Conservation (phyloP, 148 eudicot species). For the Rhododendron simsii region DNA sequence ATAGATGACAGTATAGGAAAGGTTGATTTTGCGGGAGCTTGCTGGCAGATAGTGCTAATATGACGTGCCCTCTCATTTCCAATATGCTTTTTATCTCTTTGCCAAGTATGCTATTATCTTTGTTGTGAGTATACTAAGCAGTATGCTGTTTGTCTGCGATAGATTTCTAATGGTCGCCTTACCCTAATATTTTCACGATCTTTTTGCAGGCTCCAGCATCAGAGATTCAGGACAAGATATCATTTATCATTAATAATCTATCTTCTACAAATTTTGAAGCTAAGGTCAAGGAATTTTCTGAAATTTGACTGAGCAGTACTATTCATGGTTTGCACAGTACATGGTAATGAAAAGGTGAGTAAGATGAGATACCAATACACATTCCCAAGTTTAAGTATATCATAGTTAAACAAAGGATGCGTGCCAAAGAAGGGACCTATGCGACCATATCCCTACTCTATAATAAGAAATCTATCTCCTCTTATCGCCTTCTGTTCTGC, state of each 20-base stretch:
- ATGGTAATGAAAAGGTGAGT: constrained; percentile 92
- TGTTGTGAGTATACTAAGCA: neutral
- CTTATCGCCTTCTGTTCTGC: neutral
- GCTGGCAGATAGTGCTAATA: neutral
- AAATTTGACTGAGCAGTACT: constrained; percentile 70
- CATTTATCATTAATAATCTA: constrained; percentile 79
- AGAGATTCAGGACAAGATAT: constrained; percentile 85
- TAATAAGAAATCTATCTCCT: neutral
- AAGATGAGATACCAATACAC: neutral
- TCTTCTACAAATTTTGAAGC: constrained; percentile 70
- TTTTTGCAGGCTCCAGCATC: constrained; percentile 73
- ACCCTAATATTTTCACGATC: constrained; percentile 4
- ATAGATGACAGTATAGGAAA: neutral
- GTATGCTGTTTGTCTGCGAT: neutral
- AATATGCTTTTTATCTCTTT: neutral
- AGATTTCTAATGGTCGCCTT: neutral
- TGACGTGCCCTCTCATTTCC: neutral
- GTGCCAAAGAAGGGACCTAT: neutral
- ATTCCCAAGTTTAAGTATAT: neutral
- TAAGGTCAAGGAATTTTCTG: constrained; percentile 83
- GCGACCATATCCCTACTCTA: neutral
- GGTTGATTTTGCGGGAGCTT: neutral
- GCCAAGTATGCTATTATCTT: neutral
- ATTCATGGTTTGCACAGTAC: constrained; percentile 97
- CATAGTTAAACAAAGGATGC: neutral